phyloP scores from a whole-genome alignment of 768 basidiomycete genomes.

The Macrolepiota albuminosa region DNA sequence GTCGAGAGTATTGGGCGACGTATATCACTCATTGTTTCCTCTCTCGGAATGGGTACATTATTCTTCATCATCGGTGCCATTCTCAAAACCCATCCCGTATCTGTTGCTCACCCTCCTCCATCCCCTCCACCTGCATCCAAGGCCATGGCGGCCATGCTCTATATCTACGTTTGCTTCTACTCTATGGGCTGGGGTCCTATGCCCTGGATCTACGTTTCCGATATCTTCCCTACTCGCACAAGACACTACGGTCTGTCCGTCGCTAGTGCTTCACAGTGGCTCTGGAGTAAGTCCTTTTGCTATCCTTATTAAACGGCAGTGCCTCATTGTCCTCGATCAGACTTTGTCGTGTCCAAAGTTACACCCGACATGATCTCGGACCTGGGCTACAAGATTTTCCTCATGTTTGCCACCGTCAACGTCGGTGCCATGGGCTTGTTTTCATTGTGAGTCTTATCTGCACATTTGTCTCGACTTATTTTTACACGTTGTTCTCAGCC shows the following conservation, averaged over 20 bases:
- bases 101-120: conserved; percentile 17
- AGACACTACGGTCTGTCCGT: conserved; percentile 75
- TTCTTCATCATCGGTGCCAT: conserved; percentile 86
- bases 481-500: conserved; percentile 14
- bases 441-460: conserved; percentile 40
- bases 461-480: not conserved
- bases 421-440: conserved; percentile 66
- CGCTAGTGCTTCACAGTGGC: conserved; percentile 78
- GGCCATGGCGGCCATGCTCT: conserved; percentile 84
- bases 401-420: conserved; percentile 75
- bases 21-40: conserved; percentile 65
- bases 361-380: conserved; percentile 59
- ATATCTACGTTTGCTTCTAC: conserved; percentile 86
- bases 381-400: conserved; percentile 70
- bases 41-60: conserved; percentile 70
- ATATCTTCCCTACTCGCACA: conserved; percentile 85
- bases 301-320: not conserved
- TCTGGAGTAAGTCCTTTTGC: conserved; percentile 54
- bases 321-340: conserved; percentile 26
- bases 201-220: conserved; percentile 63
- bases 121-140: conserved; percentile 53
- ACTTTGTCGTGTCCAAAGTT: conserved; percentile 69
- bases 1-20: conserved; percentile 71
- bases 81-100: conserved; percentile 65
- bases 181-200: conserved; percentile 78